These are phyloP conservation scores for Rhodotorula sp. DNA, from an alignment of 1,284 basidiomycete species.

Conservation along the genomic window DNA sequence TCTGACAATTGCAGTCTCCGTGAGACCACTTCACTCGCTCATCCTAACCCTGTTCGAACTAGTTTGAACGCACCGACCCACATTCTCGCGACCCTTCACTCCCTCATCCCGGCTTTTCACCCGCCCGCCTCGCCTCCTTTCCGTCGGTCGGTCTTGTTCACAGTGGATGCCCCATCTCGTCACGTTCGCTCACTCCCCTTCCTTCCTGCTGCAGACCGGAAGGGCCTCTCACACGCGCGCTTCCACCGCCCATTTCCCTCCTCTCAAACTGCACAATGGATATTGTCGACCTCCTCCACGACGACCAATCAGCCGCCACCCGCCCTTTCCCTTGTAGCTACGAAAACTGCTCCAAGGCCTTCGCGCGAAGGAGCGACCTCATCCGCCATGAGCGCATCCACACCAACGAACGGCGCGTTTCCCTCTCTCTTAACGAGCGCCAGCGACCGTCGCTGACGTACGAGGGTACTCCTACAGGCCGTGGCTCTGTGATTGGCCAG, in stretches of 20 bases:
- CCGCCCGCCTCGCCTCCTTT: too few species aligned
- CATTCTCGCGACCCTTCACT: too few species aligned
- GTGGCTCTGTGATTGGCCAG: conserved; percentile 44
- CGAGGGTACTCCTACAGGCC: conserved; percentile 40
- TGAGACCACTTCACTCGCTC: too few species aligned
- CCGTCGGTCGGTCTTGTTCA: too few species aligned
- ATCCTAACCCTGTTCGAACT: too few species aligned
- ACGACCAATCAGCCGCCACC: conserved; percentile 3
- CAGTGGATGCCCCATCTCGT: too few species aligned
- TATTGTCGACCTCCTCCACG: conserved; percentile 18
- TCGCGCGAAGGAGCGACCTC: conserved; percentile 54
- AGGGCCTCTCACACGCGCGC: too few species aligned
- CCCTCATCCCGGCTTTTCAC: too few species aligned
- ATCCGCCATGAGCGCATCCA: conserved; percentile 54
- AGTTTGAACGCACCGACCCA: too few species aligned
- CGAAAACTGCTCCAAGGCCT: conserved; percentile 51
- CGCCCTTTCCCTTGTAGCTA: conserved; percentile 49
- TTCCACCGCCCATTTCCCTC: too few species aligned
- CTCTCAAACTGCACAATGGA: neutral
- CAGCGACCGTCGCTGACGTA: neutral
- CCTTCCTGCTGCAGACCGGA: neutral
- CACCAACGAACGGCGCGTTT: conserved; percentile 42
- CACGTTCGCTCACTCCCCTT: neutral
- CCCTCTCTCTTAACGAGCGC: neutral
- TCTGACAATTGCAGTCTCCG: too few species aligned